Evolutionary conservation across 2,329 filamentous ascomycete species (phyloP), one percentile per base, ranked within the genome.

Genomic region (Calonectria ilicicola): DNA sequence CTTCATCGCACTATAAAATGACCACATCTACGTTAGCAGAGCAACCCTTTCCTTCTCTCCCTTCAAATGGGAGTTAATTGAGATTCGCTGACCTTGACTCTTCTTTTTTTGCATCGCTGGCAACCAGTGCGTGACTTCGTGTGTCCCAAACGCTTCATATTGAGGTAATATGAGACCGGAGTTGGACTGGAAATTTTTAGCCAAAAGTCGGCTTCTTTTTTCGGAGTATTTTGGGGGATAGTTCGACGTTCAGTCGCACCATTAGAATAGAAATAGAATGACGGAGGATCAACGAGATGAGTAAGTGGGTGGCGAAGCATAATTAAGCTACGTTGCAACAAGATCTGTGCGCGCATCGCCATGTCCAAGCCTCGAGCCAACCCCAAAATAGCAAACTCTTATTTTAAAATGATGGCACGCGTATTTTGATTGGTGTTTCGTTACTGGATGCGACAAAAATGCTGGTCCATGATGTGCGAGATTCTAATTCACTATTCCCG

Each of bases 1-100:
- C 40, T 38, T 74, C 72, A 32, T 74, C 72, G 35, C 72, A 74
- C 72, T 74, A 32, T 14, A 23, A 38, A 29, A 23, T 3, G 7
- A 5, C 19, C 14, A 12, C 3, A 26, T 15, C 23, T 23, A 23
- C 10, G 29, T 9, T 3, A 15, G 17, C 5, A n/a, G 32, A 42
- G 32, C 4, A 27, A 3, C n/a, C n/a, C n/a, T n/a, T 6, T 5
- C 14, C 26, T 6, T 12, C 19, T 27, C 17, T 8, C 19, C 8
- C 15, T n/a, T 2, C 10, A 2, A 12, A 35, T 42, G 12, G 10
- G 21, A 12, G 12, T n/a, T 15, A 19, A 29, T 26, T 26, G 12
- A 58, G 4, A 38, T 9, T 15, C 6, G 23, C 44, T n/a, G 26
- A 65, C 63, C 63, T 65, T 65, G 2, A 65, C 63, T 40, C 63